These are phyloP conservation scores for Penicillium sp. DNA, from an alignment of 2,329 filamentous ascomycete genomes.

Conservation along the genomic window DNA sequence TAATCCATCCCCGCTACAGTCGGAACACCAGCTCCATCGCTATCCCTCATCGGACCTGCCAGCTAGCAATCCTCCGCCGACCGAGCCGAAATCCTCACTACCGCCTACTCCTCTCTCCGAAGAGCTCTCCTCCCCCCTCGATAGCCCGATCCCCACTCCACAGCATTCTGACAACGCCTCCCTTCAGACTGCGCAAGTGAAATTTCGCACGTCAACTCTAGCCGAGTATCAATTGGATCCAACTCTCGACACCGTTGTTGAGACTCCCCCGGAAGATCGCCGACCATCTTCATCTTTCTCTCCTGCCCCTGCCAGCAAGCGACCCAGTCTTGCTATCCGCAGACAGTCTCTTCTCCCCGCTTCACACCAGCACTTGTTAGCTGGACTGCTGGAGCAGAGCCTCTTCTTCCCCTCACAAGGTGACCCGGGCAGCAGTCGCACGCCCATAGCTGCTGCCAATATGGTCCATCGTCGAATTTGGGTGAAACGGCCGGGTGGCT, in stretches of 20 bases:
- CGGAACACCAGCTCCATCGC: conserved; percentile 15
- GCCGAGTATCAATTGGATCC: conserved; percentile 26
- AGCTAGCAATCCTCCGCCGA: conserved; percentile 11
- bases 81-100: conserved; percentile 23
- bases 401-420: conserved; percentile 22
- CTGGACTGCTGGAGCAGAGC: conserved; percentile 33
- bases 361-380: conserved; percentile 41
- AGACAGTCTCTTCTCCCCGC: conserved; percentile 43
- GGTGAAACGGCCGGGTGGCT: conserved; percentile 85
- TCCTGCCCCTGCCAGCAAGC: conserved; percentile 25
- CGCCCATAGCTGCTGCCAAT: conserved; percentile 25
- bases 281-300: conserved; percentile 12
- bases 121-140: conserved; percentile 20
- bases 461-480: conserved; percentile 73
- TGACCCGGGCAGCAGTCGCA: conserved; percentile 20
- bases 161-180: conserved; percentile 24
- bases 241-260: conserved; percentile 30
- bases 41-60: conserved; percentile 11
- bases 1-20: conserved; percentile 9
- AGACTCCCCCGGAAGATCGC: conserved; percentile 19
- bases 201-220: conserved; percentile 17
- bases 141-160: conserved; percentile 21
- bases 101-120: conserved; percentile 25
- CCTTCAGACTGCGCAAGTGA: conserved; percentile 19
- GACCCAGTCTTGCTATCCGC: conserved; percentile 36